Percentiles rank a stretch among this genome's conserved stretches.
phyloP scores from a whole-genome alignment of 139 green algal genomes.

The Gonium pectorale region DNA sequence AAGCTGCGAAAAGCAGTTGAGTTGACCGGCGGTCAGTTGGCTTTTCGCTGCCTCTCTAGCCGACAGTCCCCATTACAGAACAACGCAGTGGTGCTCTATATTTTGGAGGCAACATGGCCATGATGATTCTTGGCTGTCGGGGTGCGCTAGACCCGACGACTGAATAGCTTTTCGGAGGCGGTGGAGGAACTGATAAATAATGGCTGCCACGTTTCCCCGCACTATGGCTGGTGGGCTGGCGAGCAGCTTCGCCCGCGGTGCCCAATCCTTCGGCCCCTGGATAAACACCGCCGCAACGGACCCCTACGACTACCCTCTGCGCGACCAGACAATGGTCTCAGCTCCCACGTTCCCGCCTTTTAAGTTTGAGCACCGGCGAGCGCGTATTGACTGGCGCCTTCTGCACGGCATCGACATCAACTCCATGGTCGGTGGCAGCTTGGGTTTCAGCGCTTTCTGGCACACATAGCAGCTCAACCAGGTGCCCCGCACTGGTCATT shows the following conservation, averaged over 20 bases:
- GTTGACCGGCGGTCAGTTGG: too few relatives aligned
- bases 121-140: too few relatives aligned
- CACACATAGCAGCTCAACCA: neutral
- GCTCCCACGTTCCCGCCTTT: constrained; percentile 60
- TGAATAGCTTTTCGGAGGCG: too few relatives aligned
- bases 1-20: too few relatives aligned
- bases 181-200: too few relatives aligned
- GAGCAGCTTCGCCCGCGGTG: neutral
- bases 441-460: neutral
- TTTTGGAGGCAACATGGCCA: too few relatives aligned
- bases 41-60: too few relatives aligned
- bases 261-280: neutral
- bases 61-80: too few relatives aligned
- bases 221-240: constrained; percentile 9
- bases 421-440: constrained; percentile 57
- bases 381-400: constrained; percentile 76
- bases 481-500: neutral
- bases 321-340: constrained; percentile 27
- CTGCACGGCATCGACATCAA: constrained; percentile 75
- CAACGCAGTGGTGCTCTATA: too few relatives aligned
- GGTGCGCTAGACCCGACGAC: too few relatives aligned
- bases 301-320: constrained; percentile 23
- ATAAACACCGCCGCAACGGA: neutral
- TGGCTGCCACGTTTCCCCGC: constrained; percentile 26
- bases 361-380: constrained; percentile 61